phyloP scores from a whole-genome alignment of 257 asterid genomes.

The Solanum corneliomulleri region DNA sequence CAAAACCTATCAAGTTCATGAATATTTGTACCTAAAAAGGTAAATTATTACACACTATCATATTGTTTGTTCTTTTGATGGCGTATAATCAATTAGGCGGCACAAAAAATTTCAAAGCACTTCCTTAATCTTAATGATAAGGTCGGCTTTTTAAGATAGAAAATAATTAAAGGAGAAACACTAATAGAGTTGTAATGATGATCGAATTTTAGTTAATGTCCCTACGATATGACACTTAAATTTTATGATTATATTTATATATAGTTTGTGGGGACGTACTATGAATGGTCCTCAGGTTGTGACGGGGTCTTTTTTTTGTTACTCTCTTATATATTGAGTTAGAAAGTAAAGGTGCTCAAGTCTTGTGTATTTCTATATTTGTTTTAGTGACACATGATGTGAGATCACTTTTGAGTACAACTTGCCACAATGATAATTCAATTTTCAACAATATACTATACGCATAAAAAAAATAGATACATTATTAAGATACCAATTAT shows the following conservation, averaged over 20 bases:
- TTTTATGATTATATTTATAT: background rate
- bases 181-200: constrained; percentile 5
- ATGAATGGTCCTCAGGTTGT: constrained; percentile 1
- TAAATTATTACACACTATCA: background rate
- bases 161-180: background rate
- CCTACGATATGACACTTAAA: background rate
- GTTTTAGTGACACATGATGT: constrained; percentile 3
- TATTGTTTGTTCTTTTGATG: background rate
- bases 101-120: background rate
- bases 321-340: background rate
- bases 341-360: background rate
- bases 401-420: constrained; percentile 6
- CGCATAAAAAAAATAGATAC: background rate
- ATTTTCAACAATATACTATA: background rate
- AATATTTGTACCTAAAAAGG: background rate
- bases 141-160: background rate
- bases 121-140: background rate
- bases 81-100: background rate
- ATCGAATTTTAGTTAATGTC: background rate
- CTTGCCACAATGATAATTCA: background rate
- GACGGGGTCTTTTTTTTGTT: background rate
- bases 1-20: too few relatives aligned
- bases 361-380: background rate
- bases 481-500: background rate
- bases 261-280: background rate